Evolutionary conservation across 805 yeast genomes (phyloP).

Genomic region (Cyberlindnera japonica): DNA sequence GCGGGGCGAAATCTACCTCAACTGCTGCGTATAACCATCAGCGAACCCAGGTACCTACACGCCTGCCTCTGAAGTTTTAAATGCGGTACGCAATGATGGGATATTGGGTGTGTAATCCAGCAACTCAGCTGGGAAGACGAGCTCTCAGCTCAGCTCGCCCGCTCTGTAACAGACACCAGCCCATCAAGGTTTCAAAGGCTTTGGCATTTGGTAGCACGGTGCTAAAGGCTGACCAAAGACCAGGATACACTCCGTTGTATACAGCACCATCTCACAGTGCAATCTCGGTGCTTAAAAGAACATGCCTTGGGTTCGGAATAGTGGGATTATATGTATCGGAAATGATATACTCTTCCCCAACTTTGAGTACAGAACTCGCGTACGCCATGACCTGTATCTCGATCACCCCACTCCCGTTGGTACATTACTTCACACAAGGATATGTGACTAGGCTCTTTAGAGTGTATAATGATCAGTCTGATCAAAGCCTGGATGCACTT

Average conservation of each 20-base stretch:
- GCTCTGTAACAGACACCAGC: neutral
- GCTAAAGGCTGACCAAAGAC: conserved; percentile 48
- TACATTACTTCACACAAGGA: conserved; percentile 52
- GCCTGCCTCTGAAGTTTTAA: too few relatives aligned
- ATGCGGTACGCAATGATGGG: too few relatives aligned
- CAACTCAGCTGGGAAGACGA: neutral
- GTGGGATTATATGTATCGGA: conserved; percentile 63
- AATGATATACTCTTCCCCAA: conserved; percentile 47
- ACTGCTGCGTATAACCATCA: too few relatives aligned
- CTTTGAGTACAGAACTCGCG: conserved; percentile 48
- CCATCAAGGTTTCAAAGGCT: conserved; percentile 37
- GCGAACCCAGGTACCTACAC: too few relatives aligned
- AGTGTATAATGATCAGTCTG: conserved; percentile 50
- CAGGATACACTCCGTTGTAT: conserved; percentile 61
- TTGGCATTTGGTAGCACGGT: conserved; percentile 38
- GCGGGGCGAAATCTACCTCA: too few relatives aligned
- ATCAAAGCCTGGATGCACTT: conserved; percentile 63
- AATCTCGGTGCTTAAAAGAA: conserved; percentile 58
- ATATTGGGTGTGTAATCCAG: neutral
- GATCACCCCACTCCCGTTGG: conserved; percentile 54
- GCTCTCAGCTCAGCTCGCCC: neutral
- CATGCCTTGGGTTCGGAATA: conserved; percentile 57
- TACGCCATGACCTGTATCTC: conserved; percentile 38
- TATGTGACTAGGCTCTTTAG: conserved; percentile 72
- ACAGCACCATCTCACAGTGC: conserved; percentile 59